Conservation (phyloP, 305 asterid species). For the Solanum aculeatissimum region DNA sequence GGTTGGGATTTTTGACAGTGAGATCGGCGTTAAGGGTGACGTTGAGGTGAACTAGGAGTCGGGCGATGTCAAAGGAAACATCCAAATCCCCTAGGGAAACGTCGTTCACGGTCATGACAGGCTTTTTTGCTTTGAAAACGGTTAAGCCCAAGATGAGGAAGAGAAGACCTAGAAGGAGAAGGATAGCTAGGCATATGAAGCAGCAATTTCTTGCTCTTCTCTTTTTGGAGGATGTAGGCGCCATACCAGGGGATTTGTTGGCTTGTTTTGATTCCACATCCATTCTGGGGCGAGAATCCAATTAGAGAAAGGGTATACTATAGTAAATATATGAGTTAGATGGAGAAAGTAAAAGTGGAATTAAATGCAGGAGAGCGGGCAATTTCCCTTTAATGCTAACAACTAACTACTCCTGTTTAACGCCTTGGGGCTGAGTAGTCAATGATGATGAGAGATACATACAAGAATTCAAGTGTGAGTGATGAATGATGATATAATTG, state of each 20-base stretch:
- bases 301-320: not conserved
- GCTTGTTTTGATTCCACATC: not conserved
- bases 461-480: too few species aligned
- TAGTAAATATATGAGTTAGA: not conserved
- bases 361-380: not conserved
- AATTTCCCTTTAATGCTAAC: not conserved
- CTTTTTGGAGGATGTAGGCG: not conserved
- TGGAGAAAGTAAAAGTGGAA: not conserved
- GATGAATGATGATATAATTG: not conserved
- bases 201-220: slow-evolving; percentile 20
- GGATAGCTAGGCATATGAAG: slow-evolving; percentile 12
- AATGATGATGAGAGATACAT: not conserved
- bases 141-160: slow-evolving; percentile 60
- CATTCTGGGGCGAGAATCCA: not conserved
- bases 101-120: slow-evolving; percentile 37
- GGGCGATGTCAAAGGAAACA: slow-evolving; percentile 23
- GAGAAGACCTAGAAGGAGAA: slow-evolving; percentile 32
- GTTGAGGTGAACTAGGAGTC: slow-evolving; percentile 35
- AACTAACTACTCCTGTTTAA: not conserved
- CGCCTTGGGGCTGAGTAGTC: not conserved
- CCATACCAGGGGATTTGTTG: not conserved
- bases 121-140: slow-evolving; percentile 66
- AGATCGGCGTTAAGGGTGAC: slow-evolving; percentile 34
- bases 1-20: slow-evolving; percentile 56
- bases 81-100: slow-evolving; percentile 38